Evolutionary conservation across 2,329 filamentous ascomycete species (phyloP).

Genomic region (Immersiporthe knoxdaviesiana): DNA sequence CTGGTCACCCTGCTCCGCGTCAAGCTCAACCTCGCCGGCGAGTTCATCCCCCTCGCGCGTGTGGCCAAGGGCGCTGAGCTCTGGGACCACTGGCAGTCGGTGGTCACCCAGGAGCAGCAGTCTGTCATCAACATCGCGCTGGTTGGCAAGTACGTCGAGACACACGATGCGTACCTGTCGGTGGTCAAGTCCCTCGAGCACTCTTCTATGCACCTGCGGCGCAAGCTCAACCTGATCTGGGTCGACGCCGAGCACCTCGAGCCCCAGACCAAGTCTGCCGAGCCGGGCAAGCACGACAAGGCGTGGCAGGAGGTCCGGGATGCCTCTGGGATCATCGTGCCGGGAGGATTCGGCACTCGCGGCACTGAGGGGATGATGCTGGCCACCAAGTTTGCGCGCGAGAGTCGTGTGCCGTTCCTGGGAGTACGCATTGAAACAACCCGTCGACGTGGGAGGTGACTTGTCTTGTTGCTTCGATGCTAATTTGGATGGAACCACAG

Average conservation of each 20-base stretch:
- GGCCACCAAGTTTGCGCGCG: conserved; percentile 84
- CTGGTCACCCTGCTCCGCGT: conserved; percentile 69
- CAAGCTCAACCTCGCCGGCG: conserved; percentile 65
- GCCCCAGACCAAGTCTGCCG: conserved; percentile 58
- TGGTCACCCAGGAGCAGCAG: conserved; percentile 67
- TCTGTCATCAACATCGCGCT: conserved; percentile 80
- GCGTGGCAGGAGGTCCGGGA: conserved; percentile 82
- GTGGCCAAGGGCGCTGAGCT: conserved; percentile 66
- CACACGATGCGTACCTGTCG: conserved; percentile 80
- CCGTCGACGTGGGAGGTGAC: too few species aligned
- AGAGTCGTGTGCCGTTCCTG: conserved; percentile 78
- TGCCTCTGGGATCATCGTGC: conserved; percentile 68
- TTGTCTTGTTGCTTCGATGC: neutral
- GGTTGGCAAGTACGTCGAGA: conserved; percentile 88
- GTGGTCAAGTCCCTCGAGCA: conserved; percentile 81
- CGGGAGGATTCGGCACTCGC: conserved; percentile 78
- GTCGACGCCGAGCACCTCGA: conserved; percentile 88
- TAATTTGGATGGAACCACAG: conserved; percentile 13
- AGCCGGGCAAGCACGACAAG: conserved; percentile 78
- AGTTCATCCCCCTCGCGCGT: conserved; percentile 58
- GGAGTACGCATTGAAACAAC: conserved; percentile 59
- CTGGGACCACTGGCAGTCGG: conserved; percentile 78
- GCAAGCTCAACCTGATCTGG: conserved; percentile 79
- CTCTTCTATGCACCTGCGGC: conserved; percentile 81
- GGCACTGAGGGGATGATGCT: conserved; percentile 90